Evolutionary conservation across 2,329 filamentous ascomycete species (phyloP).

Genomic region (Bimuria novae-zelandiae): DNA sequence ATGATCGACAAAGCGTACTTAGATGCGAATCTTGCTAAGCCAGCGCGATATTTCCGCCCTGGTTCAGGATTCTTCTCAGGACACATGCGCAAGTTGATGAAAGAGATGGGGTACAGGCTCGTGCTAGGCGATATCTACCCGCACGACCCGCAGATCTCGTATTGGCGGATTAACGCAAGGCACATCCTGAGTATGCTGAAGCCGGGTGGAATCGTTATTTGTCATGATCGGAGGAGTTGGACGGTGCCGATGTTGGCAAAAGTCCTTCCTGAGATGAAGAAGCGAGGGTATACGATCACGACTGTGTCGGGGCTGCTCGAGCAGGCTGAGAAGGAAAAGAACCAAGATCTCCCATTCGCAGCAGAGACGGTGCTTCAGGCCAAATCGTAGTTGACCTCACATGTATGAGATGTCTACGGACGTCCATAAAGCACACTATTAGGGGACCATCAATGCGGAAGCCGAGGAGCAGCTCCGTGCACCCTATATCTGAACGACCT

Average conservation of each 20-base stretch:
- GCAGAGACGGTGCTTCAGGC: no score
- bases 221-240: slow-evolving; percentile 84
- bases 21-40: slow-evolving; percentile 35
- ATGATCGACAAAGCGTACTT: slow-evolving; percentile 64
- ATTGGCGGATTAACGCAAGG: slow-evolving; percentile 69
- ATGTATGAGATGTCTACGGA: no score
- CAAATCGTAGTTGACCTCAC: no score
- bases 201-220: slow-evolving; percentile 80
- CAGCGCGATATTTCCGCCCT: slow-evolving; percentile 75
- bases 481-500: no score
- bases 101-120: slow-evolving; percentile 67
- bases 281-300: slow-evolving; percentile 71
- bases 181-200: slow-evolving; percentile 81
- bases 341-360: no score
- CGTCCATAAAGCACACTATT: no score
- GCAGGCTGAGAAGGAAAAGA: slow-evolving; percentile 21
- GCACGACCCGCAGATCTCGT: slow-evolving; percentile 84
- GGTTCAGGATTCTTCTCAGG: slow-evolving; percentile 82
- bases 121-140: slow-evolving; percentile 87
- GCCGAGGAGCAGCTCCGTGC: no score
- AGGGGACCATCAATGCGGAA: no score
- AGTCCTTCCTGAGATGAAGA: slow-evolving; percentile 72
- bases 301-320: slow-evolving; percentile 70
- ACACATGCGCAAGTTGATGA: slow-evolving; percentile 66
- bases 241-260: slow-evolving; percentile 76